Evolutionary conservation across 345 rosid genomes (phyloP).

Genomic region (Boechera divaricarpa): DNA sequence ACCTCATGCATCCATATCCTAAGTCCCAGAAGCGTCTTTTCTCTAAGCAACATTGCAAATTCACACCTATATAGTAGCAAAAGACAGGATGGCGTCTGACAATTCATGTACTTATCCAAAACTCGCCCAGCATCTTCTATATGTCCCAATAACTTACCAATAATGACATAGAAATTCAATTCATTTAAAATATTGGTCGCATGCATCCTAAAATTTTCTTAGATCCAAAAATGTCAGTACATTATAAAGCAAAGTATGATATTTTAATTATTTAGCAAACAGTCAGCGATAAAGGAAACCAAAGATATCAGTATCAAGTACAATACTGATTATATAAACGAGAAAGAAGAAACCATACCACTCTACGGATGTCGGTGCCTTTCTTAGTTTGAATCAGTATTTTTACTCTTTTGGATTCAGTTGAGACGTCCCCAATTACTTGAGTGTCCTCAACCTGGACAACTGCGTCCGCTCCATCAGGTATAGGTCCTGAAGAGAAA

Average conservation of each 20-base stretch:
- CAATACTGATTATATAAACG: background rate
- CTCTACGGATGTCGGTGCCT: slow-evolving; percentile 89
- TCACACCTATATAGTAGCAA: background rate
- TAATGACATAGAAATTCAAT: background rate
- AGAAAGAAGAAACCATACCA: slow-evolving; percentile 61
- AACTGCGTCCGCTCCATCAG: slow-evolving; percentile 97
- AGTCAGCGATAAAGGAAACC: slow-evolving; percentile 7
- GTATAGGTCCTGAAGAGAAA: slow-evolving; percentile 73
- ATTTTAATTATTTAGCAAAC: background rate
- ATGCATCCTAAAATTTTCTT: slow-evolving; percentile 23
- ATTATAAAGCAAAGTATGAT: background rate
- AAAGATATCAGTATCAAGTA: slow-evolving; percentile 19
- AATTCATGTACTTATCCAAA: slow-evolving; percentile 15
- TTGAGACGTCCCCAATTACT: slow-evolving; percentile 47
- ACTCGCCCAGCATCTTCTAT: background rate
- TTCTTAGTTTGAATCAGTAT: slow-evolving; percentile 67
- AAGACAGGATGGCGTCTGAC: background rate
- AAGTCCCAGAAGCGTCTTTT: background rate
- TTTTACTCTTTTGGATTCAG: slow-evolving; percentile 58
- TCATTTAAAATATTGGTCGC: background rate
- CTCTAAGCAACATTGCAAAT: slow-evolving; percentile 1
- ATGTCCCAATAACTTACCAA: background rate
- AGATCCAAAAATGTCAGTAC: background rate
- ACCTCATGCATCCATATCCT: background rate
- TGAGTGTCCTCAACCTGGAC: slow-evolving; percentile 95